These are phyloP conservation scores for Blastomyces emzantsi DNA, from an alignment of 2,329 filamentous ascomycete genomes.

Conservation along the genomic window DNA sequence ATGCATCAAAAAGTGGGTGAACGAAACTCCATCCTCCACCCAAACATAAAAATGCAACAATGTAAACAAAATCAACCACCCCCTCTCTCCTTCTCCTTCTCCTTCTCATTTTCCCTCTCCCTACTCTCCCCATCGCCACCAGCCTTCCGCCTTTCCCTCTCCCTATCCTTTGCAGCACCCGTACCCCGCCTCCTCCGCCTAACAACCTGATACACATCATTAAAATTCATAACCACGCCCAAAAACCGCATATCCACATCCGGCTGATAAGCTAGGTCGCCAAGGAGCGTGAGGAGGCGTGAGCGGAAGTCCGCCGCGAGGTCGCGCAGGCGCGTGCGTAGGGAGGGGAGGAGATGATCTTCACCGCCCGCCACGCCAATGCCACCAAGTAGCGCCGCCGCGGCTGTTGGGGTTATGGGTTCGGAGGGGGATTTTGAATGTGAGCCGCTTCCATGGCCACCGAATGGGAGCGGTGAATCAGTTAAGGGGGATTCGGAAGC, in stretches of 20 bases:
- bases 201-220: slow-evolving; percentile 83
- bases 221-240: slow-evolving; percentile 98
- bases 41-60: neutral
- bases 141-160: slow-evolving; percentile 24
- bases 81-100: slow-evolving; percentile 19
- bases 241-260: slow-evolving; percentile 94
- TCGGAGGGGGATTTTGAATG: slow-evolving; percentile 6
- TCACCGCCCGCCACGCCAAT: slow-evolving; percentile 27
- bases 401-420: slow-evolving; percentile 2
- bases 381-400: neutral
- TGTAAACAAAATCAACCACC: neutral
- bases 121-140: slow-evolving; percentile 18
- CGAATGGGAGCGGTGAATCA: slow-evolving; percentile 9
- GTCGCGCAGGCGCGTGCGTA: slow-evolving; percentile 63
- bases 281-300: slow-evolving; percentile 70
- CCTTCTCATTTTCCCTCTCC: slow-evolving; percentile 21
- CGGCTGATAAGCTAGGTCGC: slow-evolving; percentile 84
- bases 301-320: slow-evolving; percentile 68
- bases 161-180: slow-evolving; percentile 23
- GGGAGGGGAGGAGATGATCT: slow-evolving; percentile 61
- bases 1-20: neutral
- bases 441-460: neutral
- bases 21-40: neutral
- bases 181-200: slow-evolving; percentile 47
- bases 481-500: slow-evolving; percentile 20